phyloP scores from a whole-genome alignment of 2,329 filamentous ascomycete species.

The Epichloe brachyelytri region DNA sequence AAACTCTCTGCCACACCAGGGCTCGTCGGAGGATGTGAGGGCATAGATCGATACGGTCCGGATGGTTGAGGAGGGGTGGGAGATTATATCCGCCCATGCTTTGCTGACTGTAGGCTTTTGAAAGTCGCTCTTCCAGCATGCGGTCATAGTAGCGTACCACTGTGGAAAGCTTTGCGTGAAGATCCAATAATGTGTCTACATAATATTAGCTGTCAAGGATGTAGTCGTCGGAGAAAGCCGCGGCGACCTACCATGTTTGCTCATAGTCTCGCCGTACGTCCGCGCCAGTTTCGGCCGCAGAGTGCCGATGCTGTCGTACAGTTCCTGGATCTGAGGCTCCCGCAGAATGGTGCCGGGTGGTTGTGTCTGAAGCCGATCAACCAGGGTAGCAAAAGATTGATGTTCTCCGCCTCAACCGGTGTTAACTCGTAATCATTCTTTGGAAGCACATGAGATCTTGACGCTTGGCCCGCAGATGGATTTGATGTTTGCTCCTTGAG shows the following conservation, averaged over 20 bases:
- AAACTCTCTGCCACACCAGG: constrained; percentile 60
- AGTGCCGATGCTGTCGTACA: constrained; percentile 94
- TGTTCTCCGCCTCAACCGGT: constrained; percentile 89
- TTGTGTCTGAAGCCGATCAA: constrained; percentile 89
- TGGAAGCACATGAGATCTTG: constrained; percentile 43
- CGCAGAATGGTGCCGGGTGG: constrained; percentile 90
- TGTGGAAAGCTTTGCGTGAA: constrained; percentile 89
- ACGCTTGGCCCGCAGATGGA: constrained; percentile 19
- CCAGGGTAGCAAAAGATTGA: constrained; percentile 85
- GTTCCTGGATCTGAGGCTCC: constrained; percentile 93
- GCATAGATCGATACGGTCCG: constrained; percentile 60
- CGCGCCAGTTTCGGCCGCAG: constrained; percentile 85
- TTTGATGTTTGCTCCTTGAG: constrained; percentile 66
- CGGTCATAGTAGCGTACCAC: constrained; percentile 96
- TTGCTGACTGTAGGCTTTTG: constrained; percentile 82
- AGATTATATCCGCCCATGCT: constrained; percentile 52
- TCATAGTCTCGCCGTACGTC: constrained; percentile 98
- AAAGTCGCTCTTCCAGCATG: constrained; percentile 92
- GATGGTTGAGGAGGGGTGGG: constrained; percentile 38
- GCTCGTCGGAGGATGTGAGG: constrained; percentile 35
- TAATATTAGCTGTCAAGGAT: background rate
- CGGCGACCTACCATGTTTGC: constrained; percentile 72
- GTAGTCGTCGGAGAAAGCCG: background rate
- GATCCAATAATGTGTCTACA: constrained; percentile 76
- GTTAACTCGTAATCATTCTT: constrained; percentile 94